Conservation (phyloP, 164 flowering plant species). For the Dillenia suffruticosa region DNA sequence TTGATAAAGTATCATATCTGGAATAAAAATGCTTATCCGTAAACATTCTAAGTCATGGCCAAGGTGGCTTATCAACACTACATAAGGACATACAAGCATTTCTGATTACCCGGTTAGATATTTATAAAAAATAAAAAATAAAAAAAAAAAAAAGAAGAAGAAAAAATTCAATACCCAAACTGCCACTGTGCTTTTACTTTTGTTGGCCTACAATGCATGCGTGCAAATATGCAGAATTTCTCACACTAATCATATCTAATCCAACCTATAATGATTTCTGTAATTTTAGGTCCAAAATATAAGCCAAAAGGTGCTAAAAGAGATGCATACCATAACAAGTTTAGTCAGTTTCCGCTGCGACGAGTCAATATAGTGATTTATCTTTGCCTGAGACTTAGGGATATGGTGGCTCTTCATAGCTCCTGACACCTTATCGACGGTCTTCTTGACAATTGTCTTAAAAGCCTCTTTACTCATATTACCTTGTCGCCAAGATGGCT, state of each 20-base stretch:
- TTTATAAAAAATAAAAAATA: too few relatives aligned
- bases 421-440: conserved; percentile 93
- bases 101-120: too few relatives aligned
- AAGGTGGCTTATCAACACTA: too few relatives aligned
- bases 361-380: conserved; percentile 80
- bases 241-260: neutral
- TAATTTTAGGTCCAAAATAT: neutral
- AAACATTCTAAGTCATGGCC: too few relatives aligned
- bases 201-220: too few relatives aligned
- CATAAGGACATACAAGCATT: too few relatives aligned
- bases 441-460: conserved; percentile 96
- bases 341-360: conserved; percentile 82
- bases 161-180: too few relatives aligned
- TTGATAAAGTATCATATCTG: too few relatives aligned
- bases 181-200: too few relatives aligned
- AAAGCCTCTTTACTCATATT: conserved; percentile 99
- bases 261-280: neutral
- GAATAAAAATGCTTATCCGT: too few relatives aligned
- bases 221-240: too few relatives aligned
- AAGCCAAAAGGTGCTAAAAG: neutral
- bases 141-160: too few relatives aligned
- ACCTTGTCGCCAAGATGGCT: conserved; percentile 98
- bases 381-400: conserved; percentile 84
- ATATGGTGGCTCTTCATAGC: conserved; percentile 78
- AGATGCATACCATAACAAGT: conserved; percentile 76